These are phyloP conservation scores for Paramecium sonneborni DNA, from an alignment of 73 alveolate species.

Conservation along the genomic window DNA sequence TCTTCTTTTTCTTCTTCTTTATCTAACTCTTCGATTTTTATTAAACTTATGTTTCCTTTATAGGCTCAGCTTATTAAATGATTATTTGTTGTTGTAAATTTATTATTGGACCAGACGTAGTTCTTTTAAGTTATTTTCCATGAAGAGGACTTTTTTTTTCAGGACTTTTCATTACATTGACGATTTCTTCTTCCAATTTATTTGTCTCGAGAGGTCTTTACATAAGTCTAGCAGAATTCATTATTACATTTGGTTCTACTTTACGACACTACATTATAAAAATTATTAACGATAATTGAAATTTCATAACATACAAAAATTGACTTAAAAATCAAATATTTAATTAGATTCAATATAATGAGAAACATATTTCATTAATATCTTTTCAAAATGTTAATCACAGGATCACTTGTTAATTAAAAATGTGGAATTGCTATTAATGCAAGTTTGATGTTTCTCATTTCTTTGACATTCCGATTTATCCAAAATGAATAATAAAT, in stretches of 20 bases:
- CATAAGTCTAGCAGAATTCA: constrained; percentile 47
- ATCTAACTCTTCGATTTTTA: background rate
- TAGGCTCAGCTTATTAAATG: background rate
- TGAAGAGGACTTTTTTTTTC: background rate
- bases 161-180: constrained; percentile 38
- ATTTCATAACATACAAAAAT: background rate
- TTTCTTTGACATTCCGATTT: background rate
- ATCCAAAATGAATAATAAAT: background rate
- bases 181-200: constrained; percentile 39
- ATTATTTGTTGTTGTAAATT: constrained; percentile 42
- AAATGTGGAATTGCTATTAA: constrained; percentile 11
- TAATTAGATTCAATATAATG: background rate
- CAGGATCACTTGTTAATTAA: constrained; percentile 11
- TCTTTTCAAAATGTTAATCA: background rate
- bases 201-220: background rate
- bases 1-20: constrained; percentile 30
- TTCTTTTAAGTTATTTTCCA: background rate
- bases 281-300: constrained; percentile 30
- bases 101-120: constrained; percentile 13
- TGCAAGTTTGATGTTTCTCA: background rate
- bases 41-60: background rate
- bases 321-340: background rate
- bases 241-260: background rate
- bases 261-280: constrained; percentile 36
- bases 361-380: background rate